Evolutionary conservation across 2,329 filamentous ascomycete species (phyloP).

Genomic region (Botryotinia narcissicola): DNA sequence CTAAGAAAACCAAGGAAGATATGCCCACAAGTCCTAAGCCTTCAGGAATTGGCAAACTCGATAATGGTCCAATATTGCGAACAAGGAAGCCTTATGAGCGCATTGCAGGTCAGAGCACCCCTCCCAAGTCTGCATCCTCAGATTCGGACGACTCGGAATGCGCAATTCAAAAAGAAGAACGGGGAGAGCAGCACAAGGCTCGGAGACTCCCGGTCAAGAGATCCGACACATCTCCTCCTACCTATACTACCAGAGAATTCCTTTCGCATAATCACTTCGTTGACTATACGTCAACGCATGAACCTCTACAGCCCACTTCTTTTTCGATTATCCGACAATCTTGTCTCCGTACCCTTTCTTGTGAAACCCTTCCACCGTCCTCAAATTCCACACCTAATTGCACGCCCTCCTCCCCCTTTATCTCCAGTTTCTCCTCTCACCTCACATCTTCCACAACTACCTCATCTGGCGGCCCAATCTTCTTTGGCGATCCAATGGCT

Average conservation of each 20-base stretch:
- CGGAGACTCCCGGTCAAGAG: slow-evolving; percentile 21
- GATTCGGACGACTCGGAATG: slow-evolving; percentile 35
- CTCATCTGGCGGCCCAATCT: slow-evolving; percentile 63
- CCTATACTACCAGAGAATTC: slow-evolving; percentile 41
- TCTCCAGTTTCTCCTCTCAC: slow-evolving; percentile 39
- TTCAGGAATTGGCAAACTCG: slow-evolving; percentile 20
- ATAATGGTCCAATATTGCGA: slow-evolving; percentile 54
- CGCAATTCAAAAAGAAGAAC: slow-evolving; percentile 26
- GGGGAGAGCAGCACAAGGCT: slow-evolving; percentile 22
- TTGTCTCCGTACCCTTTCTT: slow-evolving; percentile 63
- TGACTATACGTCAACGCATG: slow-evolving; percentile 67
- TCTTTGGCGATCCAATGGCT: slow-evolving; percentile 63
- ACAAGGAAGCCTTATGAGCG: slow-evolving; percentile 60
- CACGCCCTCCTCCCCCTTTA: slow-evolving; percentile 43
- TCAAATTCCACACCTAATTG: slow-evolving; percentile 40
- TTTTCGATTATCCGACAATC: slow-evolving; percentile 67
- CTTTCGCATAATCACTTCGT: slow-evolving; percentile 62
- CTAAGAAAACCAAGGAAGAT: slow-evolving; percentile 44
- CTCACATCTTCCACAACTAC: slow-evolving; percentile 44
- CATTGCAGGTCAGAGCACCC: slow-evolving; percentile 44
- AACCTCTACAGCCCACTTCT: slow-evolving; percentile 58
- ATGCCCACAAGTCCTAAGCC: slow-evolving; percentile 21
- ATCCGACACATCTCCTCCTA: slow-evolving; percentile 32
- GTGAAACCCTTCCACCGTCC: slow-evolving; percentile 60
- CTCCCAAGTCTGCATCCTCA: slow-evolving; percentile 35